Base-by-base conservation (phyloP, 345 rosid species). In the Eucalyptus curtisii region DNA sequence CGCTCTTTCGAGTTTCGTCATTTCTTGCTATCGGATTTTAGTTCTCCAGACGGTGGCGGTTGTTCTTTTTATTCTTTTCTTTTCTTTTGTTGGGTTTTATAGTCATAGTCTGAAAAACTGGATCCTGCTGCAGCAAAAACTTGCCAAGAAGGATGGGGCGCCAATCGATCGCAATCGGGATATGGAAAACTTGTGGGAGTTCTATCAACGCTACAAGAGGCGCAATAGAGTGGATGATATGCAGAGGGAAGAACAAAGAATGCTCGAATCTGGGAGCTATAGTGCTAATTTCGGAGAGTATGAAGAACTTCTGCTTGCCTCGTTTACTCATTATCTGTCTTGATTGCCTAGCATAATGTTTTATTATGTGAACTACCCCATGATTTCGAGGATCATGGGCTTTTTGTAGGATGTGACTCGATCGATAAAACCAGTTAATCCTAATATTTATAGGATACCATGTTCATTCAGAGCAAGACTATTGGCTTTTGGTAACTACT, bases 211-310 rank as follows among this genome's bases (percentile, higher is more conserved):
- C 7, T 98, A 95, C 89, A 98, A 95, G 92, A 94, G 93, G 88
- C 93, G 92, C 27, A 93, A 97, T 91, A 93, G 93, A 90, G 97
- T 96, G 47, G 99, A 98, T 91, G 99, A 96, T 92, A 94, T 98
- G 86, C 98, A 95, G 91, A 94, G 94, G 88, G 97, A 95, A 90
- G 98, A 95, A 88, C 95, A 98, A 88, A 93, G 90, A 89, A 92
- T 92, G 95, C 93, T 95, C 89, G 99, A 97, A 93, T 95, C 98
- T 87, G 97, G 98, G 93, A 93, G n/a, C n/a, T n/a, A n/a, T n/a
- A n/a, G 96, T 88, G 89, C 98, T 85, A 96, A 93, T 91, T 92
- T 97, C 47, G 98, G 95, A 90, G 95, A 95, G 99, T 98, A 97
- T 92, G 99, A 84, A 82, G 87, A 86, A 87, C 52, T 88, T 90